phyloP scores from a whole-genome alignment of 1,139 yeast genomes.

The Arxiozyma slooffiae region DNA sequence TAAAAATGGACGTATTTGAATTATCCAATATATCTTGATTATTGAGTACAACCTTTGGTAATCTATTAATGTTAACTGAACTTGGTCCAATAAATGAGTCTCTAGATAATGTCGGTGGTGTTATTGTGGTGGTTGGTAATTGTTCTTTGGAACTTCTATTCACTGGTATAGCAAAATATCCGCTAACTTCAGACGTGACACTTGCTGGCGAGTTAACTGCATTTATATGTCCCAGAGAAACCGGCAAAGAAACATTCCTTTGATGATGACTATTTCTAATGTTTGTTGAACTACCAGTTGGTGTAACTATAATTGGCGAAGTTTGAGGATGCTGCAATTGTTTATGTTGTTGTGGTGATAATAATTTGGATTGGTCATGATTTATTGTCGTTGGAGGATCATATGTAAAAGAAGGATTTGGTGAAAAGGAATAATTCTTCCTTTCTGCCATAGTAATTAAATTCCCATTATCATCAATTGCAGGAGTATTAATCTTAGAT shows the following conservation, averaged over 20 bases:
- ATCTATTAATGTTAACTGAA: conserved; percentile 4
- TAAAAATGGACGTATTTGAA: conserved; percentile 5
- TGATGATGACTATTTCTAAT: conserved; percentile 8
- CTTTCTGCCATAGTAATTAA: conserved; percentile 27
- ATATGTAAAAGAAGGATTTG: conserved; percentile 1
- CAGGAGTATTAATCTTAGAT: conserved; percentile 28
- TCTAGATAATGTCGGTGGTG: conserved; percentile 9
- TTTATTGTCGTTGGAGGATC: neutral
- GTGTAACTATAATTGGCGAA: neutral
- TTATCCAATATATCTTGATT: conserved; percentile 16
- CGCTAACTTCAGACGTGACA: conserved; percentile 24
- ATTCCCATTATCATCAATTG: conserved; percentile 32
- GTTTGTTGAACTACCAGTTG: neutral
- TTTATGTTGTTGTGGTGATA: conserved; percentile 1
- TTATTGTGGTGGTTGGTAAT: neutral
- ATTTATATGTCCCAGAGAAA: conserved; percentile 9
- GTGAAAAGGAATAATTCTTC: conserved; percentile 8
- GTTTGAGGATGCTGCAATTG: conserved; percentile 3
- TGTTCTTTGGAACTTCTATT: conserved; percentile 7
- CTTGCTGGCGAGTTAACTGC: conserved; percentile 23
- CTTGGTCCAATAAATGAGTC: conserved; percentile 10
- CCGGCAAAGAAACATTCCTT: conserved; percentile 16
- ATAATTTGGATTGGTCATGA: neutral
- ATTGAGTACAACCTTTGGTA: conserved; percentile 22
- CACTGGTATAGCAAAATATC: conserved; percentile 30